A percentile compares a stretch with the other conserved stretches of the same genome.
phyloP scores from a whole-genome alignment of 2,329 filamentous ascomycete species.

The Aspergillus costaricaensis region DNA sequence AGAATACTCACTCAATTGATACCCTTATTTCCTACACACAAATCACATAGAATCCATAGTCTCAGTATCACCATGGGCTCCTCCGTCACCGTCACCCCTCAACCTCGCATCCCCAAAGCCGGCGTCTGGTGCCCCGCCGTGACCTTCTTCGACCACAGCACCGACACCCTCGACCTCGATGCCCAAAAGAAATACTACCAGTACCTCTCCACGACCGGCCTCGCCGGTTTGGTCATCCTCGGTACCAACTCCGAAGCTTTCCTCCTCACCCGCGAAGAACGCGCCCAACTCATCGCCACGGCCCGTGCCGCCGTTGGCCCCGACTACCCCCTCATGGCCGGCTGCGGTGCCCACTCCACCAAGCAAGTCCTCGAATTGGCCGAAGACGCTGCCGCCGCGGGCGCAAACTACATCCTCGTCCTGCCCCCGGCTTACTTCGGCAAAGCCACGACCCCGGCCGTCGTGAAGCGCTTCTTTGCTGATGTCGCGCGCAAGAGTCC shows the following conservation, averaged over 20 bases:
- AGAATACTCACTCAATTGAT: background rate
- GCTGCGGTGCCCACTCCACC: conserved; percentile 65
- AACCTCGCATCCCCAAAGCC: conserved; percentile 26
- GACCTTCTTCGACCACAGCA: conserved; percentile 55
- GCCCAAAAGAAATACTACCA: conserved; percentile 55
- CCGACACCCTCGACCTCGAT: conserved; percentile 52
- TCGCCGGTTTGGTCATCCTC: conserved; percentile 56
- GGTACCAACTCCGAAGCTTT: conserved; percentile 61
- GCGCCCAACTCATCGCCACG: conserved; percentile 56
- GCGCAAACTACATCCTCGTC: conserved; percentile 63
- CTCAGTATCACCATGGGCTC: conserved; percentile 18
- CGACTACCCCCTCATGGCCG: conserved; percentile 62
- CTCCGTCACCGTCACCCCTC: conserved; percentile 10
- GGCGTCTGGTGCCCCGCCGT: conserved; percentile 57
- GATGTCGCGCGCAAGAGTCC: conserved; percentile 56
- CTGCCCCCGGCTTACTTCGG: conserved; percentile 67
- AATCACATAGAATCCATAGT: background rate
- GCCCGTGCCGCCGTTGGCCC: conserved; percentile 58
- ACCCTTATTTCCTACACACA: background rate
- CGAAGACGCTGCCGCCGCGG: conserved; percentile 60
- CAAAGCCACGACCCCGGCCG: conserved; percentile 59
- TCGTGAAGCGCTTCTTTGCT: conserved; percentile 62
- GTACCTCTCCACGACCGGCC: conserved; percentile 54
- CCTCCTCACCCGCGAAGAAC: conserved; percentile 61
- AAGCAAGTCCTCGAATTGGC: conserved; percentile 64